phyloP scores from a whole-genome alignment of 495 filamentous ascomycete species.

The Penicillium waksmanii region DNA sequence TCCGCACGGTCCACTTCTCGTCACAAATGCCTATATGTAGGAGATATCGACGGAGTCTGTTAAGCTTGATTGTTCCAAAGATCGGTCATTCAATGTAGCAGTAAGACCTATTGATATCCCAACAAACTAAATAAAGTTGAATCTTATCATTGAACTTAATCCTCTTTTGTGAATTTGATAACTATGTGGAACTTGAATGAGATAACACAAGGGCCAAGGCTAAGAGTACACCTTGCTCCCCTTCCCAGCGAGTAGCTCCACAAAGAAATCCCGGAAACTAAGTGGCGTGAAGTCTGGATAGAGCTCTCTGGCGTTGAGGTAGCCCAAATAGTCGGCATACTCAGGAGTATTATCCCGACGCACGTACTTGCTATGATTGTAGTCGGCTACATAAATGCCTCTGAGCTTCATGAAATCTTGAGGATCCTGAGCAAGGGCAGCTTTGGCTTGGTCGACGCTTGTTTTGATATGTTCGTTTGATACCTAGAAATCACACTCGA shows the following conservation, averaged over 20 bases:
- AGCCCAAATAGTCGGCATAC: conserved; percentile 48
- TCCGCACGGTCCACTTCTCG: not conserved
- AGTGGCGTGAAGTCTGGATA: conserved; percentile 43
- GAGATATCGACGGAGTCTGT: not conserved
- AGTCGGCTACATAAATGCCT: conserved; percentile 25
- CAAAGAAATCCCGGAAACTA: conserved; percentile 21
- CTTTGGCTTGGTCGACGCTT: not conserved
- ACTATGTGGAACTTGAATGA: too few relatives aligned
- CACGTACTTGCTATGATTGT: conserved; percentile 37
- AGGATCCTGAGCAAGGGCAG: not conserved
- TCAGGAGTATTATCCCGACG: conserved; percentile 48
- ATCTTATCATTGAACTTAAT: not conserved
- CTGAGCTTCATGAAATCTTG: not conserved
- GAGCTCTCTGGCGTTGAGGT: conserved; percentile 45
- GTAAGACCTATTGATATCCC: too few relatives aligned
- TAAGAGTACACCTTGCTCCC: not conserved
- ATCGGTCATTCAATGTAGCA: too few relatives aligned
- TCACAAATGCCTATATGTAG: not conserved
- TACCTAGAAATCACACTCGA: not conserved
- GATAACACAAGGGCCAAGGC: not conserved
- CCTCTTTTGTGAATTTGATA: not conserved
- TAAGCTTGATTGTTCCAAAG: not conserved
- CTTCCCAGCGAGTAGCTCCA: conserved; percentile 9
- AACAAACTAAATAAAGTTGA: too few relatives aligned
- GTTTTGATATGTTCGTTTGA: not conserved